Base-by-base conservation (phyloP, 441 rosid species). In the Rhodomyrtus psidioides region DNA sequence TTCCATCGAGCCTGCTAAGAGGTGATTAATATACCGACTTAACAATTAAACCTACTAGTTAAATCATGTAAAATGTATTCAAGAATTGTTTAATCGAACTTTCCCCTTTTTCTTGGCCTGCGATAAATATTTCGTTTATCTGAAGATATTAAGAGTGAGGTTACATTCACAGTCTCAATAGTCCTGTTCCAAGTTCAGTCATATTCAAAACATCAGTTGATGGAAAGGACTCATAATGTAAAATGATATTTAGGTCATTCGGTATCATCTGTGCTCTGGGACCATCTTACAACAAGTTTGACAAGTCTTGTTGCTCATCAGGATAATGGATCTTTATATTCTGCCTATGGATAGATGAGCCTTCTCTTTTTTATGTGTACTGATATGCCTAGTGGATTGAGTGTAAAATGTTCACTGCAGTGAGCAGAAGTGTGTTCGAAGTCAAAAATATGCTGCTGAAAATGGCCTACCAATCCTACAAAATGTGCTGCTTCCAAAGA, bases 401-500 rank as follows among this genome's bases (percentile, higher is more conserved):
- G 23, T 42, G 26, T 81, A 51, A 46, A 53, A 81, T n/a, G 0
- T n/a, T 87, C 49, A 87, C 34, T 91, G 90, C 92, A 95, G 99
- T 83, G 95, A 94, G 79, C 93, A 92, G 91, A 96, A 95, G 91
- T 94, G 98, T 88, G 86, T 81, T 39, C 85, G 91, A 85, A 96
- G 92, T 88, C 86, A 91, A 91, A 90, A 93, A 55, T 90, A 90
- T 83, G 97, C 97, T 53, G 92, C 92, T 83, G 94, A 94, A 55
- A 91, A 94, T 87, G 94, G 92, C 83, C 87, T 94, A n/a, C 97
- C 99, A 19, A 17, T 92, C 81, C 93, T 96, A 82, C 91, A 91
- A 56, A 89, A 95, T 56, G 95, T 94, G 83, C 88, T 96, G 87
- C 94, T 95, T 88, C 98, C 99, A 23, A 94, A 94, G 85, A 92